Evolutionary conservation across 768 basidiomycete species (phyloP).

Genomic region (Rhizopogon vulgaris): DNA sequence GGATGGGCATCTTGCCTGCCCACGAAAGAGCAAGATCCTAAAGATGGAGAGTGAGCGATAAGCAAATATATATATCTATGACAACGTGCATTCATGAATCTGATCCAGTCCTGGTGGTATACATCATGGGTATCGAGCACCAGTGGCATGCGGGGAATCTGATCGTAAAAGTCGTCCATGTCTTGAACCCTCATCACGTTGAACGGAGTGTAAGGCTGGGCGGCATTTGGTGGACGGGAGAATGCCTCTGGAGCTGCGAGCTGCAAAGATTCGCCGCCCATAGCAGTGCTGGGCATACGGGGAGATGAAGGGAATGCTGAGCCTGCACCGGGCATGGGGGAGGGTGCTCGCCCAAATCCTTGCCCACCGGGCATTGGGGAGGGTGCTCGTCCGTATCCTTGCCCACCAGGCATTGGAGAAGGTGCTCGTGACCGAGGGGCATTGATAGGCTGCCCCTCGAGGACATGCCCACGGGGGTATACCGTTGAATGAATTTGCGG

Average conservation of each 20-base stretch:
- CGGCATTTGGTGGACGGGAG: conserved; percentile 62
- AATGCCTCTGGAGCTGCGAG: conserved; percentile 67
- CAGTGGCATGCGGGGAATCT: conserved; percentile 64
- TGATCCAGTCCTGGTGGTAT: conserved; percentile 71
- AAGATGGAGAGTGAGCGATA: not conserved
- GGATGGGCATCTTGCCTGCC: conserved; percentile 69
- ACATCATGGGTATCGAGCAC: conserved; percentile 74
- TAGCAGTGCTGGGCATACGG: conserved; percentile 16
- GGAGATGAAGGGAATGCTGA: conserved; percentile 23
- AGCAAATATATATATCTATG: not conserved
- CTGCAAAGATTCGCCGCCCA: conserved; percentile 29
- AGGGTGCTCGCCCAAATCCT: conserved; percentile 34
- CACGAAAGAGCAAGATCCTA: conserved; percentile 74
- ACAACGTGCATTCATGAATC: conserved; percentile 63
- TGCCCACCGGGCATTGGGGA: conserved; percentile 49
- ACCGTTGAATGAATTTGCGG: conserved; percentile 16
- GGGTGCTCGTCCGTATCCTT: conserved; percentile 33
- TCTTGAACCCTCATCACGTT: conserved; percentile 66
- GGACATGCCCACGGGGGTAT: conserved; percentile 53
- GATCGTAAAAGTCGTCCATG: conserved; percentile 68
- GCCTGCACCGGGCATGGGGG: conserved; percentile 44
- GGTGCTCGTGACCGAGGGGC: conserved; percentile 35
- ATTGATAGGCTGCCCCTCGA: conserved; percentile 46
- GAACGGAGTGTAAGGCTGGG: conserved; percentile 64
- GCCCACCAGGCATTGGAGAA: conserved; percentile 46